Evolutionary conservation across 345 rosid genomes (phyloP).

Genomic region (Eutrema japonicum): DNA sequence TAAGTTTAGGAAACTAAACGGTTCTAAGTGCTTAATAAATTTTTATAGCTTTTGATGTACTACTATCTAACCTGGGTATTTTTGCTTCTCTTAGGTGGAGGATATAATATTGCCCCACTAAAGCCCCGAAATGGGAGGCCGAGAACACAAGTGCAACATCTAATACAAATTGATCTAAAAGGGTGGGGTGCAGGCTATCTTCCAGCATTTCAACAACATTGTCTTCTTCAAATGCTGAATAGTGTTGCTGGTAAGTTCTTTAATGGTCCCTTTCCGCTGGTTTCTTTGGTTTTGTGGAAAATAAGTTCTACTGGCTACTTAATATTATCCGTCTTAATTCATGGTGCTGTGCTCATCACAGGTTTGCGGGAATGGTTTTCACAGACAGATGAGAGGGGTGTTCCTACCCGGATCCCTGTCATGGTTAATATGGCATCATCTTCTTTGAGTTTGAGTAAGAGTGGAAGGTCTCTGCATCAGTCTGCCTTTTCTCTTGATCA

Average conservation of each 20-base stretch:
- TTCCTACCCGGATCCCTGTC: slow-evolving; percentile 87
- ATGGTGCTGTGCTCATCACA: slow-evolving; percentile 37
- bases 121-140: slow-evolving; percentile 86
- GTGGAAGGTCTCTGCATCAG: slow-evolving; percentile 50
- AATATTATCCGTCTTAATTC: slow-evolving; percentile 17
- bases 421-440: slow-evolving; percentile 96
- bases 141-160: slow-evolving; percentile 94
- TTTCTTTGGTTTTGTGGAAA: slow-evolving; percentile 13
- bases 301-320: slow-evolving; percentile 11
- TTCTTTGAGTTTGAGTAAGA: slow-evolving; percentile 63
- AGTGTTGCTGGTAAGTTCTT: slow-evolving; percentile 86
- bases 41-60: neutral
- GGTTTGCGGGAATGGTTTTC: slow-evolving; percentile 99
- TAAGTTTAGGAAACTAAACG: slow-evolving; percentile 46
- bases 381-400: slow-evolving; percentile 94
- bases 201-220: slow-evolving; percentile 93
- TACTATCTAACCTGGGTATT: slow-evolving; percentile 16
- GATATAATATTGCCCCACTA: slow-evolving; percentile 87
- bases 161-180: slow-evolving; percentile 97
- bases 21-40: slow-evolving; percentile 2
- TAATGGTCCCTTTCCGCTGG: slow-evolving; percentile 11
- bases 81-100: slow-evolving; percentile 73
- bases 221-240: slow-evolving; percentile 98
- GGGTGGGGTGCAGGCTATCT: slow-evolving; percentile 96
- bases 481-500: slow-evolving; percentile 68